Evolutionary conservation across 352 stramenopile species (phyloP), one percentile per base, ranked within the genome.

Genomic region (Stephanocyclus meneghinianus): DNA sequence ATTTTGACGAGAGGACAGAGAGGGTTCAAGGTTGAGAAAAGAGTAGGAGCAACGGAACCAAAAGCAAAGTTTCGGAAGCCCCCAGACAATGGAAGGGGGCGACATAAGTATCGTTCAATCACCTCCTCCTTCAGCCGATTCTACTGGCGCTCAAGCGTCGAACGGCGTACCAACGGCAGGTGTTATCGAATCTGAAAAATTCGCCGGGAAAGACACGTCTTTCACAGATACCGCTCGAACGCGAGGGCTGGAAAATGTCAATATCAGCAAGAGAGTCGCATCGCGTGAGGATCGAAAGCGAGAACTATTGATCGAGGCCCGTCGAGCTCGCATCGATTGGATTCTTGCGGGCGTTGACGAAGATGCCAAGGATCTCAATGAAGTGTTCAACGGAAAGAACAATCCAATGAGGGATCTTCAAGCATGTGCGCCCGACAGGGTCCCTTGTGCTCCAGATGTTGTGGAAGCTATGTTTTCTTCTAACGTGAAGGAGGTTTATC

Each of bases 261-360:
- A 72, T 30, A 71, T 78, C 37, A 55, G 47, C 9, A 50, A 18
- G 11, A 35, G 76, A 59, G 68, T 50, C 47, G 13, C 81, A 3
- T 79, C 82, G 1, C 81, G 64, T 32, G 51, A 74, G n/a, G 73
- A 84, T 26, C 81, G 88, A 0, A 90, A 89, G 57, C 55, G 78
- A 32, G 64, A 88, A 68, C 68, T 93, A 16, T 71, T 93, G 15
- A 7, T 86, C 1, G 68, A 91, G 55, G 86, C 88, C 10, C 70
- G 88, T 35, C 61, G 59, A 5, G 68, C 82, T 65, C 80, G 88
- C 11, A 63, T 89, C 2, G 60, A 81, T 32, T 93, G 88, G 88
- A 83, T 91, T 30, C 65, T 74, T 37, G 51, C 21, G 16, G 74
- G 44, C 6, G 44, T 55, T 4, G 26, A 50, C 29, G 30, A 44